Evolutionary conservation across 192 early-diverging fungal species (phyloP), one percentile per base, ranked within the genome.

Genomic region (Obelidium mucronatum): DNA sequence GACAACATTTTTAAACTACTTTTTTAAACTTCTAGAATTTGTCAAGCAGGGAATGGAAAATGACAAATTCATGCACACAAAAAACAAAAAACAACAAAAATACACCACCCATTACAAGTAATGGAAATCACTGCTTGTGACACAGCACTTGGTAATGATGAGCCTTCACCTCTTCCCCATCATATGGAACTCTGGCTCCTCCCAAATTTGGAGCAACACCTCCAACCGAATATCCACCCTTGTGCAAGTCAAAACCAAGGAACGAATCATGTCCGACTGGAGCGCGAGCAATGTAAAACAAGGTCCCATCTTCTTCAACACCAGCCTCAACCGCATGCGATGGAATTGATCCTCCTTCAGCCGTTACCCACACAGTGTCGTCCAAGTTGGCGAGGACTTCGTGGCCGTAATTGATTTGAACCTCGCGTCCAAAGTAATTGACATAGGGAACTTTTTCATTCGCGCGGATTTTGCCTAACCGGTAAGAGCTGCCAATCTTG

Each of bases 351-450:
- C 64, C 75, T 37, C 24, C 63, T 37, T 65, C 63, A 13, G 34
- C 30, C 13, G 15, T 35, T 8, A 65, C 63, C 63, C 63, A 65
- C 63, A 5, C 28, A n/a, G 13, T 65, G 5, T 37, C 34, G 11
- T 22, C 28, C 19, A 65, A 4, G 4, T 13, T 24, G 0, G 28
- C 22, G 19, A 73, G 55, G 30, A 73, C 55, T 2, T 73, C 71
- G 36, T 73, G 71, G 0, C 60, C 75, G 36, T 58, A 76, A 11
- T 67, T 65, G 36, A 76, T 67, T n/a, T 17, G n/a, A 3, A 76
- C 65, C 37, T 76, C 75, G 33, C 64, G 61, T 26, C 40, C 64
- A 34, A 54, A 64, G 40, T 67, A 76, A n/a, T 37, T 40, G 3
- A 76, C 64, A n/a, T 68, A 55, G 5, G 75, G 62, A 22, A 35